Evolutionary conservation across 371 early-diverging fungal species (phyloP).

Genomic region (Mucor irregularis): DNA sequence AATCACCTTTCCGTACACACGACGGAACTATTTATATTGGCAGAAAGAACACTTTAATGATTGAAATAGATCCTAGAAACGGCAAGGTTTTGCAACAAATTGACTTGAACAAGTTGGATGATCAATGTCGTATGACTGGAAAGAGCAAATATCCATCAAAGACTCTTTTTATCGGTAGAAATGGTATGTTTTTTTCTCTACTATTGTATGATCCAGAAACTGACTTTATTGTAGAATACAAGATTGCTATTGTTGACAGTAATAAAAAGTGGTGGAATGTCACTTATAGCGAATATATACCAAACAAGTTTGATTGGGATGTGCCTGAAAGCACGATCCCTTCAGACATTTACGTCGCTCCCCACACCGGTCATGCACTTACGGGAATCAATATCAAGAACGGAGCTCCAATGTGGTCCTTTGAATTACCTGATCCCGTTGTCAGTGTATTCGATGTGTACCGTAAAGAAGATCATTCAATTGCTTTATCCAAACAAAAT

Average conservation of each 20-base stretch:
- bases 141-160: constrained; percentile 27
- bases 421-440: constrained; percentile 34
- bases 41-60: constrained; percentile 62
- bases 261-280: constrained; percentile 37
- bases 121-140: constrained; percentile 19
- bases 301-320: constrained; percentile 42
- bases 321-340: constrained; percentile 24
- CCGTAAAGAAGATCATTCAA: constrained; percentile 32
- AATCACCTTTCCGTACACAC: constrained; percentile 59
- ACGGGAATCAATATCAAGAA: constrained; percentile 33
- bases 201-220: no score
- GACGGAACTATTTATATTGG: constrained; percentile 70
- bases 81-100: constrained; percentile 63
- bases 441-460: constrained; percentile 47
- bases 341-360: constrained; percentile 43
- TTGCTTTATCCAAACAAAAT: constrained; percentile 34
- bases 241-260: constrained; percentile 27
- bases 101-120: constrained; percentile 40
- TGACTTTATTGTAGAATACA: constrained; percentile 19
- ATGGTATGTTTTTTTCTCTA: no score
- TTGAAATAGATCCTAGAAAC: constrained; percentile 70
- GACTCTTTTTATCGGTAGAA: constrained; percentile 42
- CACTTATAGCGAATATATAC: constrained; percentile 47
- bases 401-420: constrained; percentile 34
- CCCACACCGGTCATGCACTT: constrained; percentile 33